A percentile compares a stretch with the other conserved stretches of the same genome.
These are phyloP conservation scores for Diaporthe humulicola DNA, from an alignment of 2,329 filamentous ascomycete species.

Conservation along the genomic window DNA sequence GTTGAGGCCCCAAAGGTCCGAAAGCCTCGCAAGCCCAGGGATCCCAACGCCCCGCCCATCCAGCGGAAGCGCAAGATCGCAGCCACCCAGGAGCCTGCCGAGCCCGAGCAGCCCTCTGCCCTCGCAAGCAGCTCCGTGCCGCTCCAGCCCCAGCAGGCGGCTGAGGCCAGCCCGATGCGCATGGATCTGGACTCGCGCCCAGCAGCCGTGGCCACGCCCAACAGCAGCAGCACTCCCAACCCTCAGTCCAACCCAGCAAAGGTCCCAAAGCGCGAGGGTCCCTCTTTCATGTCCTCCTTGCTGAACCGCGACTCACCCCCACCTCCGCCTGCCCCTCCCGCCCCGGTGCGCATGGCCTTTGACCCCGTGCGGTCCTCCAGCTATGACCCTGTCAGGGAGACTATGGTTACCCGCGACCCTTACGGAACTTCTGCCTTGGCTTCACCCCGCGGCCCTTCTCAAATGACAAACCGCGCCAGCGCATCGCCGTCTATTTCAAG, in stretches of 20 bases:
- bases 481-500: constrained; percentile 93
- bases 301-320: constrained; percentile 66
- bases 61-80: constrained; percentile 67
- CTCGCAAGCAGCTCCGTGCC: constrained; percentile 41
- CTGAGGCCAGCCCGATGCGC: constrained; percentile 55
- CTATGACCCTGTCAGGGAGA: constrained; percentile 75
- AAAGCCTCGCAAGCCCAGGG: constrained; percentile 68
- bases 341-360: constrained; percentile 85
- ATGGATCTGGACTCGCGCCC: constrained; percentile 49
- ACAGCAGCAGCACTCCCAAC: constrained; percentile 43
- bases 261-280: constrained; percentile 65
- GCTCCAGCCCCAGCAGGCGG: constrained; percentile 53
- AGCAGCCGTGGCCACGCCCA: constrained; percentile 42
- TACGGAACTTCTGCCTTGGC: constrained; percentile 60
- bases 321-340: constrained; percentile 59
- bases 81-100: constrained; percentile 46
- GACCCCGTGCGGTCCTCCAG: constrained; percentile 88
- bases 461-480: constrained; percentile 77
- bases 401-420: constrained; percentile 67
- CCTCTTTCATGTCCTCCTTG: constrained; percentile 68
- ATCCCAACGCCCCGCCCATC: constrained; percentile 68
- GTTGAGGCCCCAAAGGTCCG: constrained; percentile 64
- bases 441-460: constrained; percentile 63
- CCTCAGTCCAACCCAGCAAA: constrained; percentile 56
- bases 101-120: constrained; percentile 45